These are phyloP conservation scores for Decorospora gaudefroyi DNA, from an alignment of 2,329 filamentous ascomycete genomes.

Conservation along the genomic window DNA sequence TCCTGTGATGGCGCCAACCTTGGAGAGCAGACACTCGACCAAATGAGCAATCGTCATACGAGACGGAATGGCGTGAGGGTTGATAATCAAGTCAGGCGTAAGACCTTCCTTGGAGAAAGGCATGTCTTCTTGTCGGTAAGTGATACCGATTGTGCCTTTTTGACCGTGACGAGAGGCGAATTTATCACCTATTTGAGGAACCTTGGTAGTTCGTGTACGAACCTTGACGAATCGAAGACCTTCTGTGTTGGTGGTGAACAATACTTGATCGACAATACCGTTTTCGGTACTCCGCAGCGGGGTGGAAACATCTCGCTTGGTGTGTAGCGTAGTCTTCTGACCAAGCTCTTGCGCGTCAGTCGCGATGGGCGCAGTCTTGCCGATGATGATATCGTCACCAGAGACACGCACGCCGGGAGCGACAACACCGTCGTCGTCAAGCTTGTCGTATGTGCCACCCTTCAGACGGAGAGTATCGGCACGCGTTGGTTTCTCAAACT, in stretches of 20 bases:
- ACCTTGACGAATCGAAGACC: conserved; percentile 97
- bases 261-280: conserved; percentile 91
- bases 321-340: conserved; percentile 84
- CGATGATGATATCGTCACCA: conserved; percentile 98
- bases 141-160: conserved; percentile 98
- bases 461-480: conserved; percentile 88
- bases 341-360: conserved; percentile 92
- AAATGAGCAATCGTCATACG: conserved; percentile 99
- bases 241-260: conserved; percentile 92
- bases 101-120: conserved; percentile 92
- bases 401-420: conserved; percentile 92
- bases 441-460: conserved; percentile 94
- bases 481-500: conserved; percentile 93
- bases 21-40: conserved; percentile 97
- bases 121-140: conserved; percentile 98
- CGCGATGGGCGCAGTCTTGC: conserved; percentile 94
- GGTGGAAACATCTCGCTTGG: conserved; percentile 94
- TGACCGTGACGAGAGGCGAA: conserved; percentile 99
- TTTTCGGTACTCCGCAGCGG: conserved; percentile 94
- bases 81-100: conserved; percentile 95
- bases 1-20: conserved; percentile 90
- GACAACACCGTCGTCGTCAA: conserved; percentile 94
- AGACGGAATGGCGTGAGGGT: conserved; percentile 98
- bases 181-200: conserved; percentile 98
- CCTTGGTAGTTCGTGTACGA: conserved; percentile 93